Base-by-base conservation (phyloP, 2,329 filamentous ascomycete species). In the Fusarium transvaalense region DNA sequence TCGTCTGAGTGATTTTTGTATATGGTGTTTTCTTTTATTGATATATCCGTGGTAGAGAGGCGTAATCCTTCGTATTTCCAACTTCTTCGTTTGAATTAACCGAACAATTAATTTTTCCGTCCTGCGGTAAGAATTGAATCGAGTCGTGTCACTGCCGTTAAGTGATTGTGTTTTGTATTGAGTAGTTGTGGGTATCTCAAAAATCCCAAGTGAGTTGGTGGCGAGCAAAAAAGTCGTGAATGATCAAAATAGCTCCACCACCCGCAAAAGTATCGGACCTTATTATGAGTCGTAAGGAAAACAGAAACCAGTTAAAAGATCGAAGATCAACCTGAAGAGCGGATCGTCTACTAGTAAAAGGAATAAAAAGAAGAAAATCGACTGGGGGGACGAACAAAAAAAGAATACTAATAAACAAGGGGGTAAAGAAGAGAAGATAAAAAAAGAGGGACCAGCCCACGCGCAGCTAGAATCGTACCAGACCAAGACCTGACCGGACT, bases 371-470 rank as follows among this genome's bases (percentile, higher is more conserved):
- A 43, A 64, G 47, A 42, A 38, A 56, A n/a, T 34, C 27, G 45
- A 56, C 35, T 51, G 45, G 43, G 23, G 54, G 54, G 34, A n/a
- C 8, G 23, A 29, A 10, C 14, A 42, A 47, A 23, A 34, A 31
- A 27, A 51, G 54, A 52, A 32, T 61, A 62, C 39, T 17, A 54
- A 46, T 54, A 23, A 64, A 61, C 51, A 64, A 60, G 67, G 67
- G 63, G 54, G 38, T 17, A 19, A 9, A 54, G 51, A 54, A 54
- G 39, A 41, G 55, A 53, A 52, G 46, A 35, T 45, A 52, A 41
- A 68, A 69, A 68, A 70, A 29, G 42, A 43, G 66, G 67, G 66
- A 74, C 72, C 72, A 74, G 72, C 72, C 72, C 72, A 74, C 41
- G 51, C 68, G 68, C 68, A 58, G 52, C 67, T 70, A 58, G 54